Base-by-base conservation (phyloP, 768 basidiomycete genomes). In the Hydnomerulius pinastri region DNA sequence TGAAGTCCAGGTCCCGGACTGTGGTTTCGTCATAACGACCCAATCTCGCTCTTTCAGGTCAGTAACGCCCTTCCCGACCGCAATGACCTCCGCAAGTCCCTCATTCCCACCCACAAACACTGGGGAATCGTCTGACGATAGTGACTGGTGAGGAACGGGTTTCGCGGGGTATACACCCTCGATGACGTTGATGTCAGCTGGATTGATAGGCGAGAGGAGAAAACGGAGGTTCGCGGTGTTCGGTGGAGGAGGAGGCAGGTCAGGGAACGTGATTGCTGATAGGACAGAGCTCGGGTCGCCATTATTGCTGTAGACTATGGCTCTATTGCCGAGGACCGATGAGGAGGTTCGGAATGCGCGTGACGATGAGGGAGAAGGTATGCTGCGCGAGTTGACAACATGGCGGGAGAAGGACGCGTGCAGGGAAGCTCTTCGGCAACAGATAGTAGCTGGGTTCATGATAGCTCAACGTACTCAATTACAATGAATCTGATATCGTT, bases 161-260 rank as follows among this genome's bases (percentile, higher is more conserved):
- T 80, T 83, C 8, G 78, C 63, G 0, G 91, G 91, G 60, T 92
- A 92, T n/a, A 87, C 80, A 13, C 90, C 90, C 64, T 92, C 84
- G 29, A 92, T 76, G 48, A 87, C 85, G 53, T 91, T 92, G 63
- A 90, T 66, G 53, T 92, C 91, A 13, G 90, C 82, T 4, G 90
- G 90, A 63, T 92, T 92, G 50, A 92, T 80, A 8, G 90, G 87
- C 5, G 87, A 77, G 18, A 90, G 76, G 11, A 87, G 71, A 63
- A 87, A 81, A 54, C 75, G 77, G 64, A 92, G 64, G 63, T 88
- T 89, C 29, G 83, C 68, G 1, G 84, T 78, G 48, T 73, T 68
- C n/a, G 81, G 73, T 6, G 73, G 59, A 2, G 89, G 87, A 0
- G 76, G 61, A 7, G 81, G 73, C 9, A 85, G 73, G 2, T 73